These are phyloP conservation scores for Vitis rotundifolia DNA, from an alignment of 164 flowering plant genomes.

Conservation along the genomic window DNA sequence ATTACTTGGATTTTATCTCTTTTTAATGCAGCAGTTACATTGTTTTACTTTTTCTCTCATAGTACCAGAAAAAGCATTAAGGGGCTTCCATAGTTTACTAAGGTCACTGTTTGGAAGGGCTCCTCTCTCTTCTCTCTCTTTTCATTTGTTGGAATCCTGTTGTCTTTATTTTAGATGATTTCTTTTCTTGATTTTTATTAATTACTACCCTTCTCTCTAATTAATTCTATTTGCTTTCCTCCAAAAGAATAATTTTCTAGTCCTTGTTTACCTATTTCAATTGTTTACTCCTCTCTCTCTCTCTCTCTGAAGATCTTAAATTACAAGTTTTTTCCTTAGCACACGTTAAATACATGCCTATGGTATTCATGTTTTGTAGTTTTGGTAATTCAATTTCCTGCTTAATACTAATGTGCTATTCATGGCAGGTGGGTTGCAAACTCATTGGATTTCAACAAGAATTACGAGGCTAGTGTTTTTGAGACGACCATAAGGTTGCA, in stretches of 20 bases:
- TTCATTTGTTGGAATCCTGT: no score
- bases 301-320: no score
- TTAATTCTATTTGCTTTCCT: no score
- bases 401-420: conserved; percentile 5
- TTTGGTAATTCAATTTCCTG: not conserved
- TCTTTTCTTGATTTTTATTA: no score
- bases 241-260: no score
- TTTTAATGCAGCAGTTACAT: not conserved
- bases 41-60: not conserved
- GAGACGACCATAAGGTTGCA: conserved; percentile 99
- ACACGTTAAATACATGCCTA: no score
- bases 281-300: no score
- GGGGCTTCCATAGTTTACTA: not conserved
- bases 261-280: no score
- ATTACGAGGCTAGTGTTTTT: conserved; percentile 94
- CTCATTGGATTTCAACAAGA: conserved; percentile 90
- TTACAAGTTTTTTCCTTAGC: no score
- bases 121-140: not conserved
- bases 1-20: not conserved
- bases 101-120: not conserved
- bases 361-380: not conserved
- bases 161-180: no score
- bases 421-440: conserved; percentile 90
- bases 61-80: not conserved
- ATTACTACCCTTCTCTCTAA: no score